Evolutionary conservation across 2,329 filamentous ascomycete genomes (phyloP).

Genomic region (Daldinia sp.): DNA sequence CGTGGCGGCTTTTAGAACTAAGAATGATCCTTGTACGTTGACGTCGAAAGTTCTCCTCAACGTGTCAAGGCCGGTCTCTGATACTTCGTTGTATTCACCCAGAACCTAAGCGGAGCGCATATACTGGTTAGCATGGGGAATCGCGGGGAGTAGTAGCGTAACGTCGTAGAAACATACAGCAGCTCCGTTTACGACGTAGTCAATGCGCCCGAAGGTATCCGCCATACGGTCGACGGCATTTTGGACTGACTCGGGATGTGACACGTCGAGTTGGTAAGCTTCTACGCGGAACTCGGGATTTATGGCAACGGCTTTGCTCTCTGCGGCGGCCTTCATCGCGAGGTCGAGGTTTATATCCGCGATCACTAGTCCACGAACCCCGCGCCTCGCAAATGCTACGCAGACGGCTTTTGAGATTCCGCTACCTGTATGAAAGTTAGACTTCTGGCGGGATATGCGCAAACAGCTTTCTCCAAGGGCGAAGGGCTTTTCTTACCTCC

Average conservation of each 20-base stretch:
- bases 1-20: constrained; percentile 25
- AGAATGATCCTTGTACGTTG: constrained; percentile 40
- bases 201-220: constrained; percentile 38
- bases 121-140: neutral
- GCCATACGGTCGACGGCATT: constrained; percentile 17
- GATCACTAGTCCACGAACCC: constrained; percentile 32
- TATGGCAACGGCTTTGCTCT: constrained; percentile 14
- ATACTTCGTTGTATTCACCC: constrained; percentile 15
- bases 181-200: constrained; percentile 41
- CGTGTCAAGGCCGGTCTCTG: constrained; percentile 42
- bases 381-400: constrained; percentile 32
- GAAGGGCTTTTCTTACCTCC: constrained; percentile 12
- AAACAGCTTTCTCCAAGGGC: neutral
- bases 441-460: neutral
- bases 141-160: neutral
- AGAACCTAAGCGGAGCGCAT: constrained; percentile 1
- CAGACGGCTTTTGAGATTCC: constrained; percentile 23
- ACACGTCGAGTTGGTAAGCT: constrained; percentile 35
- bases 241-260: constrained; percentile 27
- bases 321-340: constrained; percentile 21
- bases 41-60: constrained; percentile 30
- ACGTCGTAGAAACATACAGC: constrained; percentile 25
- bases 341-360: constrained; percentile 42
- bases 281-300: constrained; percentile 32
- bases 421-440: constrained; percentile 19